Conservation (phyloP, 352 stramenopile species). For the Pilasporangium apinafurcum region DNA sequence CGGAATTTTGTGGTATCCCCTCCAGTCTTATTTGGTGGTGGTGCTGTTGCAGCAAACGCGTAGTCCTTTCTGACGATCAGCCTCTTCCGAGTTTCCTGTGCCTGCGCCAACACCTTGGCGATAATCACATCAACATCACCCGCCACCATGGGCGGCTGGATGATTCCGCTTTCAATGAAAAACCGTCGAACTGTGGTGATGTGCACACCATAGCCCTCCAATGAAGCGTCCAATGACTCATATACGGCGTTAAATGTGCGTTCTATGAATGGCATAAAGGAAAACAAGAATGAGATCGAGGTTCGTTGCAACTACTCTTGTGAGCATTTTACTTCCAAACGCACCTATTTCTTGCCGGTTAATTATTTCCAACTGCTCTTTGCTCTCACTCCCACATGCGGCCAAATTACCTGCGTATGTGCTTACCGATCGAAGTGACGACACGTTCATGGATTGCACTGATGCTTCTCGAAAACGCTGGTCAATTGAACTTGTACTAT, state of each 20-base stretch:
- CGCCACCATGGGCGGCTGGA: constrained; percentile 38
- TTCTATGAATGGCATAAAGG: constrained; percentile 11
- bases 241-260: constrained; percentile 33
- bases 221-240: constrained; percentile 36
- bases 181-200: constrained; percentile 60
- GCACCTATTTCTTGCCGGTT: constrained; percentile 17
- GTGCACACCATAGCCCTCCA: constrained; percentile 48
- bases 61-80: constrained; percentile 52
- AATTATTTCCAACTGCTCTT: constrained; percentile 4
- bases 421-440: constrained; percentile 7
- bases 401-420: constrained; percentile 1
- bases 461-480: constrained; percentile 1
- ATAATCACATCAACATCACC: constrained; percentile 69
- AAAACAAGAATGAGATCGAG: constrained; percentile 13
- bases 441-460: constrained; percentile 8
- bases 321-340: background rate
- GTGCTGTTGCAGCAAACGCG: constrained; percentile 14
- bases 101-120: constrained; percentile 47
- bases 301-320: constrained; percentile 1
- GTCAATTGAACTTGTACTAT: constrained; percentile 11
- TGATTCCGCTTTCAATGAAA: constrained; percentile 53
- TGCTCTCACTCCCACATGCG: constrained; percentile 4
- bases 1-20: constrained; percentile 36
- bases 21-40: constrained; percentile 1
- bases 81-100: constrained; percentile 44